phyloP scores from a whole-genome alignment of 1,139 yeast species.

The Pichia terricola region DNA sequence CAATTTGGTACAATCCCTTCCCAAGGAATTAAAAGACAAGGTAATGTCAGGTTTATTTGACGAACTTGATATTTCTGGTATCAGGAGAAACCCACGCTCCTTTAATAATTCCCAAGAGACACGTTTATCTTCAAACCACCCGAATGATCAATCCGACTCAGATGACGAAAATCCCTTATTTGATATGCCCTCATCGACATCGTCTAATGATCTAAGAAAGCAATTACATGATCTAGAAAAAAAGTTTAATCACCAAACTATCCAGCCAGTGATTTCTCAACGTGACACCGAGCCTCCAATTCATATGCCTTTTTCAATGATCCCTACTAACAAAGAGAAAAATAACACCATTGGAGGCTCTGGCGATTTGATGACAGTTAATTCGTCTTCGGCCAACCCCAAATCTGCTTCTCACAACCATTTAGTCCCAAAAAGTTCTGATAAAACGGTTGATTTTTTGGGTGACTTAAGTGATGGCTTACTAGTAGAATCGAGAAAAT shows the following conservation, averaged over 20 bases:
- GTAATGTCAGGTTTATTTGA: neutral
- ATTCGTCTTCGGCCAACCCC: too few relatives aligned
- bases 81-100: neutral
- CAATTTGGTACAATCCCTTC: too few relatives aligned
- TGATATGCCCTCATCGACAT: too few relatives aligned
- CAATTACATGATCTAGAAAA: neutral
- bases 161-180: too few relatives aligned
- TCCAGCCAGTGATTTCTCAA: neutral
- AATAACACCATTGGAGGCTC: neutral
- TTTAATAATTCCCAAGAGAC: too few relatives aligned
- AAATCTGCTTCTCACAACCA: neutral
- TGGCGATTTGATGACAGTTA: too few relatives aligned
- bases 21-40: too few relatives aligned
- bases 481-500: slow-evolving; percentile 66
- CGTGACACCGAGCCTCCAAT: neutral
- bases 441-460: slow-evolving; percentile 60
- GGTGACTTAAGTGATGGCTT: slow-evolving; percentile 77
- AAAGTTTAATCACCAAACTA: neutral
- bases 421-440: neutral
- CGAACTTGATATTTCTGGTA: neutral
- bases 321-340: neutral
- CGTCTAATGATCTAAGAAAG: neutral
- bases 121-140: too few relatives aligned
- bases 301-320: neutral
- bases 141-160: too few relatives aligned